Evolutionary conservation across 2,329 filamentous ascomycete genomes (phyloP), one percentile per base, ranked within the genome.

Genomic region (Beauveria pseudobassiana): DNA sequence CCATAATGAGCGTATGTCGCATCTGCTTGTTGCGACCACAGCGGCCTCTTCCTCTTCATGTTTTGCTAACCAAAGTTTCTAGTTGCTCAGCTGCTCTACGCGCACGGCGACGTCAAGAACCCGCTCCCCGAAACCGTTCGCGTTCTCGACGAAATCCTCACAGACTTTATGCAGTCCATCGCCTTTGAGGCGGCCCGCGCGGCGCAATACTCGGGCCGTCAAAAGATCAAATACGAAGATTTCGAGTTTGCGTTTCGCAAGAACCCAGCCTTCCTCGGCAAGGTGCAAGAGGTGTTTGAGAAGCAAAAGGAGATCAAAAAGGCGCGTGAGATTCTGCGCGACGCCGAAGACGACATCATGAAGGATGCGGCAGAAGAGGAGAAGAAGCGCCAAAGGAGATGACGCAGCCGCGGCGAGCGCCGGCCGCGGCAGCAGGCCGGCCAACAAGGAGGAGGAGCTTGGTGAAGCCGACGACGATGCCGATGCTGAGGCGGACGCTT

Each of bases 161-260:
- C 93, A 65, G 95, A 98, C 78, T 97, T 96, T 80, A 91, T 98
- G 73, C 91, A 96, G 72, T 91, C 95, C 73, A 87, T 95, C 60
- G 93, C 90, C 76, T 95, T 96, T 78, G 88, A 91, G 71, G 93
- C 95, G 4, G 91, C 92, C 5, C 86, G 90, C 50, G 87, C 88
- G 59, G 95, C 95, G 0, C 87, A 90, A 73, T 91, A 96, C 75
- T 87, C 90, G 2, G 89, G 92, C 0, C 89, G 95, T 2, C 91
- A 96, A 70, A 99, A 99, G 77, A 92, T 99, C 77, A 99, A 99
- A 75, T 90, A 96, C 70, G 93, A 97, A 70, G 95, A 99, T 75
- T 96, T 99, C 77, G 92, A 96, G 71, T 99, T 96, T 75, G 91
- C 92, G 45, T 85, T 98, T 67, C 85, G 95, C 38, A 86, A 89